phyloP scores from a whole-genome alignment of 768 basidiomycete species.

The Rhizopogon vesiculosus region DNA sequence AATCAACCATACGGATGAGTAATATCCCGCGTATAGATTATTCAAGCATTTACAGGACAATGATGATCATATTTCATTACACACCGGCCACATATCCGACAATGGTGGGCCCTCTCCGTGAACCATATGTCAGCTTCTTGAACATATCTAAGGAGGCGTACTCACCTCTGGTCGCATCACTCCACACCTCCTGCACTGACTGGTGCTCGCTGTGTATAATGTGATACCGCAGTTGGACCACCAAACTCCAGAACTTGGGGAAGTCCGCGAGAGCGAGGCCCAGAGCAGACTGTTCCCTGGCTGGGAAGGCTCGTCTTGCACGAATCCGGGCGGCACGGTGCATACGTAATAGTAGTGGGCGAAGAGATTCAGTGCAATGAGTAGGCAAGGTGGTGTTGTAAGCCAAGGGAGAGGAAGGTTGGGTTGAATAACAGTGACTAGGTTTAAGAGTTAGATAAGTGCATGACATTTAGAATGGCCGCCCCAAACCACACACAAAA shows the following conservation, averaged over 20 bases:
- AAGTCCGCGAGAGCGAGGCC: constrained; percentile 35
- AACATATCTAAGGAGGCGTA: background rate
- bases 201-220: constrained; percentile 50
- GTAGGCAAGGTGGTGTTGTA: constrained; percentile 61
- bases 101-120: constrained; percentile 85
- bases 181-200: constrained; percentile 67
- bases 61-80: constrained; percentile 90
- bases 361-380: constrained; percentile 73
- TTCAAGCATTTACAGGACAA: constrained; percentile 64
- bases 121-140: constrained; percentile 10
- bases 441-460: background rate
- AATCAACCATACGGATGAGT: constrained; percentile 1
- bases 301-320: constrained; percentile 49
- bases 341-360: constrained; percentile 85
- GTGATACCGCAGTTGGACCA: constrained; percentile 44
- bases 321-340: constrained; percentile 75
- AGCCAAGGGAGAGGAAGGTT: constrained; percentile 54
- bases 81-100: constrained; percentile 86
- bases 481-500: constrained; percentile 62
- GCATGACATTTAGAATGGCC: too few species aligned
- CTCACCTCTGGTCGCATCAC: constrained; percentile 75
- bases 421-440: constrained; percentile 80
- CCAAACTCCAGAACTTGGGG: constrained; percentile 34
- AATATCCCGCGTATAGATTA: constrained; percentile 1
- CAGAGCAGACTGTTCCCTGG: constrained; percentile 46